A percentile compares a stretch with the other conserved stretches of the same genome.
These are phyloP conservation scores for Xylaria sp. DNA, from an alignment of 2,329 filamentous ascomycete genomes.

Conservation along the genomic window DNA sequence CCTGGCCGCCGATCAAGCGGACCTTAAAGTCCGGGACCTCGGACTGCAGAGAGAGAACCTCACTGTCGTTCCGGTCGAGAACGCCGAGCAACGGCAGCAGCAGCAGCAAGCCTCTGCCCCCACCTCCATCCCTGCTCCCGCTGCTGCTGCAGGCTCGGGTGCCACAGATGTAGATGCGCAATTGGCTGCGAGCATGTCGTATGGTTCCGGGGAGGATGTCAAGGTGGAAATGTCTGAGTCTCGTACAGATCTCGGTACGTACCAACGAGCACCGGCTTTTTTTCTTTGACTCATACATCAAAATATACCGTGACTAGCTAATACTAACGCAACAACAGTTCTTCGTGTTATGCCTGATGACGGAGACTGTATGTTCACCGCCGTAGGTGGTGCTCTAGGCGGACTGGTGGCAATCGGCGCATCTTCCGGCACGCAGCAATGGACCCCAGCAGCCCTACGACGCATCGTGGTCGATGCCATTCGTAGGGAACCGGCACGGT, in stretches of 20 bases:
- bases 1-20: slow-evolving; percentile 67
- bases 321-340: slow-evolving; percentile 56
- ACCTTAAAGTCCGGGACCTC: slow-evolving; percentile 59
- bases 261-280: no score
- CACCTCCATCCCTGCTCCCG: slow-evolving; percentile 19
- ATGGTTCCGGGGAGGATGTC: slow-evolving; percentile 55
- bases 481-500: slow-evolving; percentile 75
- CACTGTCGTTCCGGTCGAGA: slow-evolving; percentile 59
- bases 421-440: slow-evolving; percentile 11
- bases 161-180: slow-evolving; percentile 15
- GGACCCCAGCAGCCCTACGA: slow-evolving; percentile 60
- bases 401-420: slow-evolving; percentile 48
- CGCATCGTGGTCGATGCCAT: slow-evolving; percentile 83
- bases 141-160: slow-evolving; percentile 11
- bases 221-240: slow-evolving; percentile 61
- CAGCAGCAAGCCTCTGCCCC: slow-evolving; percentile 5
- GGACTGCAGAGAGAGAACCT: slow-evolving; percentile 62
- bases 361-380: slow-evolving; percentile 93
- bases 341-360: slow-evolving; percentile 97
- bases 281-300: background rate
- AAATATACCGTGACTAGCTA: slow-evolving; percentile 4
- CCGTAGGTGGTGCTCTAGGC: slow-evolving; percentile 83
- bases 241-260: slow-evolving; percentile 61
- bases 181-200: slow-evolving; percentile 28
- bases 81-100: background rate